Base-by-base conservation (phyloP, 2,329 filamentous ascomycete species). In the Aspergillus tubingensis region DNA sequence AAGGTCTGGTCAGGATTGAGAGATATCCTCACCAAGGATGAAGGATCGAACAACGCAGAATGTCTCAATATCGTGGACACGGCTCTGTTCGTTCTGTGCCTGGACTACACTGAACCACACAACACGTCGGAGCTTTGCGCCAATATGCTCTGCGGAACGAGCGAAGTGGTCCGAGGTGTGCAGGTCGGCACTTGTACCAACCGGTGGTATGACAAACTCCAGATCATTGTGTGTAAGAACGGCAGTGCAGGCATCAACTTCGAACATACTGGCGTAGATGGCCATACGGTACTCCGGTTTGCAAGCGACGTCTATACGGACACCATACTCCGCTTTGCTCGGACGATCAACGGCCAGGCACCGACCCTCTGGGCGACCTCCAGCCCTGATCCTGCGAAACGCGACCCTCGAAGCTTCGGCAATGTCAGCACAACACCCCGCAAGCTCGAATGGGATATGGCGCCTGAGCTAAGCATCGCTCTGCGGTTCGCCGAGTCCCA, bases 211-310 rank as follows among this genome's bases (percentile, higher is more conserved):
- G 95, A 99, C 79, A 99, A 99, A 80, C 83, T 99, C 51, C 95
- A 99, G 74, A 97, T 99, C 64, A 98, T 99, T 57, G 95, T 99
- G 54, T 98, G 95, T 83, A 96, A 96, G 80, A 99, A 98, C 77
- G 95, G 95, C 59, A 96, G 92, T 72, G 95, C 95, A 0, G 95
- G 95, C 5, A 98, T 99, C 86, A 99, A 99, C 79, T 98, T 99
- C 70, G 95, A 99, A 76, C 95, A 99, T 72, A 99, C 95, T 0
- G 95, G 95, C 66, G 94, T 99, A 5, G 95, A 99, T 71, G 95
- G 95, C 1, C 95, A 99, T 74, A 99, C 95, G 0, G 95, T 99
- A 21, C 85, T 99, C 56, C 89, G 95, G 5, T 98, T 99, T 70
- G 95, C 95, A 15, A 96, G 92, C 63, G 95, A 99, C 69, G 83